Base-by-base conservation (phyloP, 768 basidiomycete species). In the Sarcodon aspratus region DNA sequence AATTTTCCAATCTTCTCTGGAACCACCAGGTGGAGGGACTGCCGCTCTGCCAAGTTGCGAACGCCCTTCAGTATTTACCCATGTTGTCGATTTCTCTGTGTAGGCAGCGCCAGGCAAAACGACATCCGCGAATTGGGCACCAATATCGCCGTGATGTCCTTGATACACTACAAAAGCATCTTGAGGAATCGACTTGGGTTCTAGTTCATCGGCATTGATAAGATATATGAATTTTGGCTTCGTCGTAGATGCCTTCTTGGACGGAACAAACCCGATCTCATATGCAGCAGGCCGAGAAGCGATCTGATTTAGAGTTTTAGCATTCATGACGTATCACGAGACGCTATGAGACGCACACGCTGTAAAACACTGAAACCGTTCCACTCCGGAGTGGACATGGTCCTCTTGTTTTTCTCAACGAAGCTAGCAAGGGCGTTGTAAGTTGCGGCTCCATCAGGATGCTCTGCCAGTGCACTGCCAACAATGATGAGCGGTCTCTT, bases 161-260 rank as follows among this genome's bases (percentile, higher is more conserved):
- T 98, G 96, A 65, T 99, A 99, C 11, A 99, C 95, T 43, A 98
- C 94, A 59, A 98, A 98, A 3, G 95, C 92, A 57, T 91, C 79
- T 49, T 77, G 70, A 32, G 96, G 94, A 51, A 99, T 94, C 3
- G 85, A 79, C 45, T 79, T 76, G 36, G 91, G 85, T 62, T 93
- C 80, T 48, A 98, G 66, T 59, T 97, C 94, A 59, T 99, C 96
- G 7, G 96, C 93, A 63, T 94, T 94, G 50, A 99, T 78, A 46
- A 99, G 82, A 69, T 96, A 97, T 55, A 99, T 69, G 68, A 98
- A 98, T 68, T 97, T 99, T 54, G 96, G 86, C 53, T 78, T 81
- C 44, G 79, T 76, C 46, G 71, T 59, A 12, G 89, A 72, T 2
- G 93, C 87, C 54, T 79, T 75, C 58, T 84, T 73, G 9, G 93